These are phyloP conservation scores for Tuber indicum DNA, from an alignment of 495 filamentous ascomycete genomes.

Conservation along the genomic window DNA sequence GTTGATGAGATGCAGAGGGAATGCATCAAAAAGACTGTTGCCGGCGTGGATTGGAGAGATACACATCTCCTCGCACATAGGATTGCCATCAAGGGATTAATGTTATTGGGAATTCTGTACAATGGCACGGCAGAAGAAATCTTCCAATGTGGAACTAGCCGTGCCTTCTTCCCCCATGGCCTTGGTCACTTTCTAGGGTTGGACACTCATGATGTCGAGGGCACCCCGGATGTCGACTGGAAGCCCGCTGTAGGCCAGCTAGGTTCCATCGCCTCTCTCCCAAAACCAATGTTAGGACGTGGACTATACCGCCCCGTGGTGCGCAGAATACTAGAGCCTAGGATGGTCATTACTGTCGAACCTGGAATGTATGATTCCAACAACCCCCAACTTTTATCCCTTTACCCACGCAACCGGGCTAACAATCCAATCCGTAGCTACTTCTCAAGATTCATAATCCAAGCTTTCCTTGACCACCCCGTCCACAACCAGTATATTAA, in stretches of 20 bases:
- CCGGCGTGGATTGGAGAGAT: conserved; percentile 60
- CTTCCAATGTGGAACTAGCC: conserved; percentile 57
- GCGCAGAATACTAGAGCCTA: conserved; percentile 51
- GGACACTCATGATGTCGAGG: conserved; percentile 78
- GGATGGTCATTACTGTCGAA: conserved; percentile 81
- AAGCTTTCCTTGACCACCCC: conserved; percentile 54
- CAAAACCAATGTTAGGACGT: conserved; percentile 25
- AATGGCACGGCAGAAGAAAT: conserved; percentile 59
- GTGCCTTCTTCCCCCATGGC: conserved; percentile 87
- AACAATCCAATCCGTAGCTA: conserved; percentile 45
- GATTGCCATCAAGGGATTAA: conserved; percentile 64
- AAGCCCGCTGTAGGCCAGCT: conserved; percentile 7
- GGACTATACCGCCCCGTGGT: conserved; percentile 36
- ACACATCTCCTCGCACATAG: conserved; percentile 65
- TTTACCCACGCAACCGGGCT: neutral
- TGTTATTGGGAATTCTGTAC: conserved; percentile 60
- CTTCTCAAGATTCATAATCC: conserved; percentile 58
- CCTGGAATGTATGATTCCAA: conserved; percentile 61
- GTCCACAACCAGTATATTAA: conserved; percentile 66
- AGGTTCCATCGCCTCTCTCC: conserved; percentile 23
- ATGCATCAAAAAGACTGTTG: conserved; percentile 60
- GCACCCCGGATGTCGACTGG: conserved; percentile 47
- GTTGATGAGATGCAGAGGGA: conserved; percentile 78
- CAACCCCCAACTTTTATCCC: neutral
- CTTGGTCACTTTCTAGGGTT: conserved; percentile 83